phyloP scores from a whole-genome alignment of 192 early-diverging fungal species.

The Phlyctochytrium planicorne region DNA sequence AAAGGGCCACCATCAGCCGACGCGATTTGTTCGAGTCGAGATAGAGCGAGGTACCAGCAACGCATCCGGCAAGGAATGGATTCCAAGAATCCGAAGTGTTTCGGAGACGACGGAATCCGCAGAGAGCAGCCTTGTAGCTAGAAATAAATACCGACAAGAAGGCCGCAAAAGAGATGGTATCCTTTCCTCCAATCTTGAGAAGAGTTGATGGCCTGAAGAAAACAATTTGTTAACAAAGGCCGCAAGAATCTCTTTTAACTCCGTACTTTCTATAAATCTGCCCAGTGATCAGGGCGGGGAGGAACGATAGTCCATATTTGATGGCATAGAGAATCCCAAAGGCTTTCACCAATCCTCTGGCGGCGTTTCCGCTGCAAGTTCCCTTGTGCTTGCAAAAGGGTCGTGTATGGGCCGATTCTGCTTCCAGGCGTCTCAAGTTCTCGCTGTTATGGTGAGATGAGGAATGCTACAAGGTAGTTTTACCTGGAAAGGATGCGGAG shows the following conservation, averaged over 20 bases:
- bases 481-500: conserved; percentile 32
- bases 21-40: conserved; percentile 35
- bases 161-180: conserved; percentile 38
- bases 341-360: conserved; percentile 32
- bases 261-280: conserved; percentile 17
- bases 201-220: conserved; percentile 23
- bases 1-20: conserved; percentile 42
- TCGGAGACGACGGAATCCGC: conserved; percentile 19
- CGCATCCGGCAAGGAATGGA: conserved; percentile 38
- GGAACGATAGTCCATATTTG: conserved; percentile 33
- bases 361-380: conserved; percentile 24
- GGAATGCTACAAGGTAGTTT: neutral
- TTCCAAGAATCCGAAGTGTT: conserved; percentile 19
- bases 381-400: conserved; percentile 34
- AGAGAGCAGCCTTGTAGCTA: conserved; percentile 35
- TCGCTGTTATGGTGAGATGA: conserved; percentile 5
- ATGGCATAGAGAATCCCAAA: conserved; percentile 34
- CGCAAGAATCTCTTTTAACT: no score
- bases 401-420: conserved; percentile 3
- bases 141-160: conserved; percentile 40
- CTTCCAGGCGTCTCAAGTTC: conserved; percentile 25
- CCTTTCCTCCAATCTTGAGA: conserved; percentile 38
- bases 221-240: neutral
- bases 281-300: conserved; percentile 20
- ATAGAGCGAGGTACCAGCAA: conserved; percentile 27